phyloP scores from a whole-genome alignment of 805 yeast genomes.

The Nakazawaea holstii region DNA sequence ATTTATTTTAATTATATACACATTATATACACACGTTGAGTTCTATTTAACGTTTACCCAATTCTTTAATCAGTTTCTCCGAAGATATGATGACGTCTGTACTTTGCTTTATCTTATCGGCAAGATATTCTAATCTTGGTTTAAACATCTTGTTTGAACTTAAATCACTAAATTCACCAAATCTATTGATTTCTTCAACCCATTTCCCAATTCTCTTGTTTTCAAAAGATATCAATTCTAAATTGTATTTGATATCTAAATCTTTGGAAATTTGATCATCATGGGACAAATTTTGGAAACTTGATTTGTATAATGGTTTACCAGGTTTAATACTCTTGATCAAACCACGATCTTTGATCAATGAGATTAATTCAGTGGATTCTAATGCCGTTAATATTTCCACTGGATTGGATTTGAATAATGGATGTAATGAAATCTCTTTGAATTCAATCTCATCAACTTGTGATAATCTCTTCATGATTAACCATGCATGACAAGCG shows the following conservation, averaged over 20 bases:
- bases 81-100: constrained; percentile 44
- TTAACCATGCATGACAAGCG: constrained; percentile 82
- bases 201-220: constrained; percentile 52
- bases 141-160: constrained; percentile 42
- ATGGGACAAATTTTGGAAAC: constrained; percentile 59
- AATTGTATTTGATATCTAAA: constrained; percentile 59
- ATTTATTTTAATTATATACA: constrained; percentile 1
- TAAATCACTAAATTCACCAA: constrained; percentile 42
- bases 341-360: constrained; percentile 75
- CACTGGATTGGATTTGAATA: constrained; percentile 53
- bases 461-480: constrained; percentile 60
- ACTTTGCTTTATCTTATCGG: constrained; percentile 58
- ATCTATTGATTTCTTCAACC: constrained; percentile 67
- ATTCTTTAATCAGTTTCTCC: constrained; percentile 37
- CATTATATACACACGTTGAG: background rate
- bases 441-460: constrained; percentile 40
- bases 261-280: constrained; percentile 53
- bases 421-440: constrained; percentile 49
- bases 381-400: constrained; percentile 67
- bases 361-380: constrained; percentile 67
- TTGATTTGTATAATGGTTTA: constrained; percentile 77
- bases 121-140: constrained; percentile 59
- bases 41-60: constrained; percentile 15
- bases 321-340: constrained; percentile 65
- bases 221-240: constrained; percentile 52